These are phyloP conservation scores for Isatis tinctoria DNA, from an alignment of 345 rosid genomes.

Conservation along the genomic window DNA sequence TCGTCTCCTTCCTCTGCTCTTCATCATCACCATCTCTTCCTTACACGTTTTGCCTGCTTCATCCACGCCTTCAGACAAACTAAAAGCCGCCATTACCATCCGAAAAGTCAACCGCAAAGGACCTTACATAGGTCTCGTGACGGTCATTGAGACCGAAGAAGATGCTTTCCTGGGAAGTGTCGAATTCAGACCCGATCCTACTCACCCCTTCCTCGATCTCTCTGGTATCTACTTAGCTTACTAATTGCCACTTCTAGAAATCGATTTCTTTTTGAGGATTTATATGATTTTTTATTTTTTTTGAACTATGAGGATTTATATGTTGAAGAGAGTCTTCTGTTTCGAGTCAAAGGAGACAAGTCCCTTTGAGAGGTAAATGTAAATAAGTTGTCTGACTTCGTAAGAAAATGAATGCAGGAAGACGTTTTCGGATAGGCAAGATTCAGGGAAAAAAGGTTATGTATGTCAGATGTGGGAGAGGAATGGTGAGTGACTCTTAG, in stretches of 20 bases:
- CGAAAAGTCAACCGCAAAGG: conserved; percentile 38
- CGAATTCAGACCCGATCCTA: conserved; percentile 33
- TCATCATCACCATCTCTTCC: conserved; percentile 2
- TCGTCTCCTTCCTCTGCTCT: background rate
- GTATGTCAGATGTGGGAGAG: conserved; percentile 54
- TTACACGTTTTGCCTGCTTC: conserved; percentile 9
- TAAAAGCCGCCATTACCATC: conserved; percentile 11
- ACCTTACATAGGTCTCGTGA: conserved; percentile 45
- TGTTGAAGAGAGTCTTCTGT: background rate
- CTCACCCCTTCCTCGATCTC: conserved; percentile 41
- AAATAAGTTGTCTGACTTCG: background rate
- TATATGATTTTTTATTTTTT: too few species aligned
- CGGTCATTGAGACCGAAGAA: conserved; percentile 45
- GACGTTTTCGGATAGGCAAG: conserved; percentile 42
- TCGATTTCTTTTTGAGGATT: too few species aligned
- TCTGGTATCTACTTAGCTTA: conserved; percentile 39
- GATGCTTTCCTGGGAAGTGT: conserved; percentile 34
- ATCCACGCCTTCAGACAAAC: conserved; percentile 10
- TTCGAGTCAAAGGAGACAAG: background rate
- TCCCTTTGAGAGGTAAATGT: background rate
- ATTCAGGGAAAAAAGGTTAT: conserved; percentile 43
- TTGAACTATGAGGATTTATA: too few species aligned
- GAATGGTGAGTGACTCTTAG: conserved; percentile 47
- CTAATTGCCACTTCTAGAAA: too few species aligned
- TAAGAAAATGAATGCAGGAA: conserved; percentile 31